Conservation (phyloP, 179 eudicot genomes). For the Sideroxylon spinosum region DNA sequence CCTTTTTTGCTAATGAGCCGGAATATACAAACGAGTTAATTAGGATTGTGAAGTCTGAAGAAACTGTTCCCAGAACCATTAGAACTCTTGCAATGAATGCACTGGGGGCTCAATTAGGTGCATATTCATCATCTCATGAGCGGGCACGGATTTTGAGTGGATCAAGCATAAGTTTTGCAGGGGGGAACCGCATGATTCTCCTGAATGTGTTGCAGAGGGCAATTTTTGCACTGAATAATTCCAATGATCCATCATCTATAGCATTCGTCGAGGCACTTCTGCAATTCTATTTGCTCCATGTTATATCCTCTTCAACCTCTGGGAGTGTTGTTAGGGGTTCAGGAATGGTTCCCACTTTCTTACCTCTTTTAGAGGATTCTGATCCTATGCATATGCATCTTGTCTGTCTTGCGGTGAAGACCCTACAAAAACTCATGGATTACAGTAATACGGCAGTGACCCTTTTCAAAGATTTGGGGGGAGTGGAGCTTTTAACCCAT, state of each 20-base stretch:
- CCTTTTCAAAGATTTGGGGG: slow-evolving; percentile 93
- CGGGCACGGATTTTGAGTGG: slow-evolving; percentile 89
- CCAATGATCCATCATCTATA: slow-evolving; percentile 78
- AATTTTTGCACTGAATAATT: slow-evolving; percentile 58
- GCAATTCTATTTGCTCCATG: slow-evolving; percentile 92
- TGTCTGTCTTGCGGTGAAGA: slow-evolving; percentile 88
- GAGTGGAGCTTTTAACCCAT: slow-evolving; percentile 73
- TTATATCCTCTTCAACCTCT: slow-evolving; percentile 86
- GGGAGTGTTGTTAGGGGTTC: slow-evolving; percentile 87
- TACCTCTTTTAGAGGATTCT: slow-evolving; percentile 88
- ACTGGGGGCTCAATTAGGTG: slow-evolving; percentile 91
- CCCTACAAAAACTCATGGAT: slow-evolving; percentile 96
- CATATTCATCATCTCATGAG: slow-evolving; percentile 92
- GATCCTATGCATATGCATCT: slow-evolving; percentile 85
- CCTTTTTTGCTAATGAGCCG: slow-evolving; percentile 96
- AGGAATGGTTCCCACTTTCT: slow-evolving; percentile 96
- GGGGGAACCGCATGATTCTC: slow-evolving; percentile 92
- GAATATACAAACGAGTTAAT: slow-evolving; percentile 95
- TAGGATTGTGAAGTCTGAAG: slow-evolving; percentile 89
- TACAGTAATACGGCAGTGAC: slow-evolving; percentile 96
- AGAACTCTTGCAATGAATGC: slow-evolving; percentile 96
- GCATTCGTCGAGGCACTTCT: slow-evolving; percentile 95
- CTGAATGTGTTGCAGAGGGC: slow-evolving; percentile 94
- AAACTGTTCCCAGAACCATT: slow-evolving; percentile 65
- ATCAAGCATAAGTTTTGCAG: slow-evolving; percentile 90